Percentiles rank a stretch among this genome's conserved stretches.
Evolutionary conservation across 164 flowering plant genomes (phyloP).

Genomic region (Magnolia kwangsiensis): DNA sequence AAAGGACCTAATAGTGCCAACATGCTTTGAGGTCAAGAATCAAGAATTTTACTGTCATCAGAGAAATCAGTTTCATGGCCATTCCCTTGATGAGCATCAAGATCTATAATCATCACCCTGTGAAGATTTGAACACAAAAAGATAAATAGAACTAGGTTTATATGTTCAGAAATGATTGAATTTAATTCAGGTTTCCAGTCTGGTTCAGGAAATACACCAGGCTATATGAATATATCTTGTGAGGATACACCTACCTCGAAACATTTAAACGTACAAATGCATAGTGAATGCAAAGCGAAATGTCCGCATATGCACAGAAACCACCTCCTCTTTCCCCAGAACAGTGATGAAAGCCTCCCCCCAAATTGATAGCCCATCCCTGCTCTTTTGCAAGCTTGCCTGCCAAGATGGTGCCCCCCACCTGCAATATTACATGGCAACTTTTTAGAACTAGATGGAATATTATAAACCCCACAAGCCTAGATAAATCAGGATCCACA

Average conservation of each 20-base stretch:
- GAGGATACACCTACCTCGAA: constrained; percentile 48
- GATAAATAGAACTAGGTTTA: neutral
- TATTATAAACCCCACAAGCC: constrained; percentile 2
- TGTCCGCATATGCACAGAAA: constrained; percentile 94
- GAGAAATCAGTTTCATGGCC: constrained; percentile 91
- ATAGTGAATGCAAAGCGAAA: constrained; percentile 78
- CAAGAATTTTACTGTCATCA: constrained; percentile 53
- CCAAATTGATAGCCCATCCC: constrained; percentile 97
- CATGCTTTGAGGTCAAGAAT: neutral
- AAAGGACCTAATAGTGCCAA: neutral
- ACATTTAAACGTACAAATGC: constrained; percentile 69
- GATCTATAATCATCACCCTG: constrained; percentile 98
- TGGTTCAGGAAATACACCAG: neutral
- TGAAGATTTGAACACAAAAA: constrained; percentile 7
- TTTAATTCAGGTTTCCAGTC: neutral
- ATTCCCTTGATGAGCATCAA: constrained; percentile 99
- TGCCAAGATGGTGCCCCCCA: constrained; percentile 91
- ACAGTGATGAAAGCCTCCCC: constrained; percentile 99
- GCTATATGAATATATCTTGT: neutral
- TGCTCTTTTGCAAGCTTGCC: constrained; percentile 89
- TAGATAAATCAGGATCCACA: constrained; percentile 14
- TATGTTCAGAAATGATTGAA: neutral
- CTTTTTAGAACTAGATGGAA: neutral
- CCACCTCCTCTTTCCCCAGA: constrained; percentile 85
- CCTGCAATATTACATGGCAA: constrained; percentile 39